Conservation (phyloP, 306 rosid species). For the Castanea crenata region DNA sequence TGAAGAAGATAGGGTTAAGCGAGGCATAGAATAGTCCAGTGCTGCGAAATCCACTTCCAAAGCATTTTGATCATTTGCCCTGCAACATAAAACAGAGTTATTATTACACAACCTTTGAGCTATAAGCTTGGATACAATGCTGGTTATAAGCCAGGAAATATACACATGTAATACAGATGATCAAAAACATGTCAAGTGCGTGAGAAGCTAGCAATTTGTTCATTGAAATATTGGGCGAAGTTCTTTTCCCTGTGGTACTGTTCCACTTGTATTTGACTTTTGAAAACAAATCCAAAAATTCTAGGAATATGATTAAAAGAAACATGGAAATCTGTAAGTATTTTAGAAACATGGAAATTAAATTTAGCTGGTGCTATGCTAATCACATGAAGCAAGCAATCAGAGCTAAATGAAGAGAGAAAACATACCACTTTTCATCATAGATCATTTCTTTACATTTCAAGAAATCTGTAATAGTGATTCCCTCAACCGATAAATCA, state of each 20-base stretch:
- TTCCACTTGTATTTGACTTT: neutral
- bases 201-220: neutral
- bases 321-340: neutral
- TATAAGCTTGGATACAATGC: neutral
- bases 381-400: neutral
- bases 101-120: neutral
- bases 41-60: conserved; percentile 88
- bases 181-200: neutral
- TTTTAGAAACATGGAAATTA: neutral
- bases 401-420: neutral
- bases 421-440: conserved; percentile 61
- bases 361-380: neutral
- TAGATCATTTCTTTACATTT: conserved; percentile 60
- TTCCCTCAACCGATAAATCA: conserved; percentile 62
- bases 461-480: conserved; percentile 58
- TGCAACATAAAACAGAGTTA: conserved; percentile 25
- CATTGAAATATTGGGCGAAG: neutral
- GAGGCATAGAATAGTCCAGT: conserved; percentile 59
- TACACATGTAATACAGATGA: neutral
- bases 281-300: neutral
- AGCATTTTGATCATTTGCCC: conserved; percentile 83
- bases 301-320: too few relatives aligned
- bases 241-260: neutral
- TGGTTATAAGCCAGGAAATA: too few relatives aligned
- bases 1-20: conserved; percentile 65